Percentiles rank a stretch among this genome's conserved stretches.
These are phyloP conservation scores for Blastocystis sp. DNA, from an alignment of 352 stramenopile genomes.

Conservation along the genomic window DNA sequence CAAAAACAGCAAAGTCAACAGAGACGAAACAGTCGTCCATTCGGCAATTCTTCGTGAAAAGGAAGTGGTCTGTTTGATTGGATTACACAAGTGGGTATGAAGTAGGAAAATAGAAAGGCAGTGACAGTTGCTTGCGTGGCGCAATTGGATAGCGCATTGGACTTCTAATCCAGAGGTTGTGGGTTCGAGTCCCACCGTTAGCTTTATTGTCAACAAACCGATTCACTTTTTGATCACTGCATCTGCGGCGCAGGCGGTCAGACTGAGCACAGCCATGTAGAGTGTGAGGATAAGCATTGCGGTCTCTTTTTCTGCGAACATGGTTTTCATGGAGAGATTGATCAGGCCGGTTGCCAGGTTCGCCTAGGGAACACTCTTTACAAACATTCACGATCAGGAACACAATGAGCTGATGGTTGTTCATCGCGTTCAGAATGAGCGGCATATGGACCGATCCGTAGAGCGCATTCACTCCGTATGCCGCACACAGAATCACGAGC, in stretches of 20 bases:
- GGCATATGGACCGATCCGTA: neutral
- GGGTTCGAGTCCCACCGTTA: neutral
- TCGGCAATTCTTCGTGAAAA: neutral
- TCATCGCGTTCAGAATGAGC: neutral
- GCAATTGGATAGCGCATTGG: constrained; percentile 35
- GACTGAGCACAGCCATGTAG: neutral
- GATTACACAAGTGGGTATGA: neutral
- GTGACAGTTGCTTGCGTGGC: neutral
- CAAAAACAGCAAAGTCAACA: neutral
- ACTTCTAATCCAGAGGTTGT: neutral
- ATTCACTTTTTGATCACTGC: neutral
- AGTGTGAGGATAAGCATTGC: neutral
- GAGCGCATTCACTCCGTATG: neutral
- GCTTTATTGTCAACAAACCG: neutral
- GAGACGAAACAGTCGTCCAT: neutral
- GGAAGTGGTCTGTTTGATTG: neutral
- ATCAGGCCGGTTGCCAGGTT: neutral
- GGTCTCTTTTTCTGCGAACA: neutral
- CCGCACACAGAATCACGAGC: neutral
- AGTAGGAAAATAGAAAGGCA: neutral
- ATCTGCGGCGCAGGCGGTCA: neutral
- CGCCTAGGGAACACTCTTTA: neutral
- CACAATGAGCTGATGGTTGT: neutral
- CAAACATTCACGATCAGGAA: neutral
- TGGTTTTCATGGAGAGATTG: neutral